Conservation (phyloP, 73 alveolate genomes). For the Chromera velia region DNA sequence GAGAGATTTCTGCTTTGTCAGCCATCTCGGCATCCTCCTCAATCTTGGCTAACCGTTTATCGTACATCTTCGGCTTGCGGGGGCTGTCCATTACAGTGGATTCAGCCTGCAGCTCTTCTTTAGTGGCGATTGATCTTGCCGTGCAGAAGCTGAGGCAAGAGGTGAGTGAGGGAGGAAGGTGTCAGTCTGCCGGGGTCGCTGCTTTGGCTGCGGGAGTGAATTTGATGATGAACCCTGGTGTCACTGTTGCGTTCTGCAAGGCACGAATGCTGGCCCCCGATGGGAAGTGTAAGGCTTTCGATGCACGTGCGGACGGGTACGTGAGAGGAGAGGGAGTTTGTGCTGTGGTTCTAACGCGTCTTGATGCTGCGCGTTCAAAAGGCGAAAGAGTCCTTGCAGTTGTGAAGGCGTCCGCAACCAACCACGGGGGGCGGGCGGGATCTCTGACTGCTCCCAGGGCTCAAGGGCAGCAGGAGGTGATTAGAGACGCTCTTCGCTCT, state of each 20-base stretch:
- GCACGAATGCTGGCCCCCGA: too few relatives aligned
- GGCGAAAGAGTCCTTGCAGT: too few relatives aligned
- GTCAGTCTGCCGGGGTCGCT: too few relatives aligned
- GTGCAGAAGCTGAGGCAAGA: not conserved
- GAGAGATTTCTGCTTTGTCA: not conserved
- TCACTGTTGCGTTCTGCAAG: too few relatives aligned
- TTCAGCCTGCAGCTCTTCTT: not conserved
- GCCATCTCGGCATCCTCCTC: not conserved
- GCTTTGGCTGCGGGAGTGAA: too few relatives aligned
- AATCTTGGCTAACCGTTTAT: not conserved
- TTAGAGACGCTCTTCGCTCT: not conserved
- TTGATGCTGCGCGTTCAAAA: too few relatives aligned
- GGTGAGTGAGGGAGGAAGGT: too few relatives aligned
- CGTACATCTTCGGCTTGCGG: slow-evolving; percentile 32
- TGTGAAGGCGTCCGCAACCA: not conserved
- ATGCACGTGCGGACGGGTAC: too few relatives aligned
- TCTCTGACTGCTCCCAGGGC: slow-evolving; percentile 1
- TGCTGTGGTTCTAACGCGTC: too few relatives aligned
- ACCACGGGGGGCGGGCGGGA: not conserved
- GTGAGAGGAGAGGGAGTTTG: too few relatives aligned
- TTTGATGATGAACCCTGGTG: too few relatives aligned
- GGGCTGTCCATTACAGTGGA: slow-evolving; percentile 25
- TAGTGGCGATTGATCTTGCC: not conserved
- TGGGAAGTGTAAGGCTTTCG: too few relatives aligned
- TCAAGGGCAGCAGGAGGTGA: slow-evolving; percentile 3